Evolutionary conservation across 2,329 filamentous ascomycete genomes (phyloP).

Genomic region (Fusarium miscanthi): DNA sequence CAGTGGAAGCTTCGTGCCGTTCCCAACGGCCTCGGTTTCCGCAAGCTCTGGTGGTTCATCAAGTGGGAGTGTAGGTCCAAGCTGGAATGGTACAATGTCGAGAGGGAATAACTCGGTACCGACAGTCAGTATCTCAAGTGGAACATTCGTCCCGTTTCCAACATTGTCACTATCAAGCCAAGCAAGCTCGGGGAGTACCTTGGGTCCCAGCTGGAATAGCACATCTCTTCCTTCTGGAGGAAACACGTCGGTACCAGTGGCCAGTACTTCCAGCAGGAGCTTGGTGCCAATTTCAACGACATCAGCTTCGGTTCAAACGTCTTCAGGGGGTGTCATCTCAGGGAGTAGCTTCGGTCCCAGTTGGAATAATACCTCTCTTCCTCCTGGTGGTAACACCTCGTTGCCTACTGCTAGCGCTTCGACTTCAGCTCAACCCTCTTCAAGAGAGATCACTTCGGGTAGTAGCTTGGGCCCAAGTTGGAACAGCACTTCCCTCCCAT

Average conservation of each 20-base stretch:
- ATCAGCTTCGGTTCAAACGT: neutral
- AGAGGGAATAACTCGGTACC: neutral
- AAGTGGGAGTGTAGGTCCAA: neutral
- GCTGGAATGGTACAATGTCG: constrained; percentile 10
- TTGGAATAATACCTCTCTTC: neutral
- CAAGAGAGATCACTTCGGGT: neutral
- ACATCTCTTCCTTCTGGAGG: neutral
- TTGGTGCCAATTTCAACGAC: neutral
- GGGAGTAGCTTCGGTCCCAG: neutral
- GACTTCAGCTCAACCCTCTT: neutral
- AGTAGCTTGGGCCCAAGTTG: neutral
- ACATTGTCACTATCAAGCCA: neutral
- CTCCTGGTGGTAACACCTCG: neutral
- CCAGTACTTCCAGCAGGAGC: neutral
- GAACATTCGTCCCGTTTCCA: constrained; percentile 10
- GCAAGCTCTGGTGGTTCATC: neutral
- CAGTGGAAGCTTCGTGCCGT: neutral
- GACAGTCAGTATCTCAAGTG: neutral
- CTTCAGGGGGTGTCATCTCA: neutral
- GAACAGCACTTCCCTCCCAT: neutral
- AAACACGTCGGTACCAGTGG: neutral
- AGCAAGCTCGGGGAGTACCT: neutral
- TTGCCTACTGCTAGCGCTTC: neutral
- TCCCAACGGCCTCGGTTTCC: neutral
- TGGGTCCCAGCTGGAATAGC: neutral